Evolutionary conservation across 257 asterid species (phyloP).

Genomic region (Datura wrightii): DNA sequence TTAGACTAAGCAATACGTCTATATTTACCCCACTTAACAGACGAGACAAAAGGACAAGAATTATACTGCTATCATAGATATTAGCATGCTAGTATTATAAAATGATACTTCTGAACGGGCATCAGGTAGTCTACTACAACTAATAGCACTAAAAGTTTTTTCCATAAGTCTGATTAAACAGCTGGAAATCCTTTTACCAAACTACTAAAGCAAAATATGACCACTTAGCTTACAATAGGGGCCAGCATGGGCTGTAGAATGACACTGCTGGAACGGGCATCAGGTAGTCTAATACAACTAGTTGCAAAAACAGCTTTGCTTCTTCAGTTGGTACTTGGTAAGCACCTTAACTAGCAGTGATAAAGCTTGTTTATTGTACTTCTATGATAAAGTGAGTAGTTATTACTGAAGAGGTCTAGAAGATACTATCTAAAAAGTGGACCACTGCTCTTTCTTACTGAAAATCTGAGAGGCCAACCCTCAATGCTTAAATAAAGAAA

Average conservation of each 20-base stretch:
- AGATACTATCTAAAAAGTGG: conserved; percentile 1
- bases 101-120: neutral
- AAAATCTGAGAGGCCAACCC: conserved; percentile 11
- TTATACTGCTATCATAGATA: neutral
- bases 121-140: conserved; percentile 12
- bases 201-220: neutral
- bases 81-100: neutral
- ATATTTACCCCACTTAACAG: conserved; percentile 1
- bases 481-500: neutral
- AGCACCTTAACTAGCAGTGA: neutral
- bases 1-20: conserved; percentile 17
- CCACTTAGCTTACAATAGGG: neutral
- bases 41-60: neutral
- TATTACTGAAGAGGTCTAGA: conserved; percentile 2
- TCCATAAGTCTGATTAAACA: neutral
- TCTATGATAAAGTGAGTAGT: neutral
- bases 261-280: conserved; percentile 9
- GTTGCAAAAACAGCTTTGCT: neutral
- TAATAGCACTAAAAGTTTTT: neutral
- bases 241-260: neutral
- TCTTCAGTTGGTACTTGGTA: neutral
- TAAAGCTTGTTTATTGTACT: neutral
- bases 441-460: neutral
- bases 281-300: neutral
- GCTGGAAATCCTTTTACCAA: conserved; percentile 20